Evolutionary conservation across 202 grass and related monocot species (phyloP).

Genomic region (Hordeum pubiflorum): DNA sequence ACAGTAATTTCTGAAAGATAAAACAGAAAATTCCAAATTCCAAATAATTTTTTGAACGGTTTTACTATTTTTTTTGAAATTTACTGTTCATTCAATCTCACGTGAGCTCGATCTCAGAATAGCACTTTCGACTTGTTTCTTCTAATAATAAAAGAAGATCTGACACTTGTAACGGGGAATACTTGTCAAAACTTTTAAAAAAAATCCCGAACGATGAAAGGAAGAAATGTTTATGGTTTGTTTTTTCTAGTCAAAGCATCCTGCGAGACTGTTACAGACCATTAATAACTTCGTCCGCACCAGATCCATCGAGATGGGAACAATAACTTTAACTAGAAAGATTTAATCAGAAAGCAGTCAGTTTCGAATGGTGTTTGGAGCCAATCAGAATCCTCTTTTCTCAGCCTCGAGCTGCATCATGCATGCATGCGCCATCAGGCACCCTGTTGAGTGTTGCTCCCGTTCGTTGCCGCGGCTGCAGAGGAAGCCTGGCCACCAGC

Average conservation of each 20-base stretch:
- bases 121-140: too few species aligned
- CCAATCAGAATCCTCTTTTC: not conserved
- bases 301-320: conserved; percentile 22
- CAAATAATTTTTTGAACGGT: too few species aligned
- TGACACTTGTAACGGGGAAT: not conserved
- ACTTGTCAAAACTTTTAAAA: not conserved
- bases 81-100: too few species aligned
- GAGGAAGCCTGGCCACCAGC: conserved; percentile 35
- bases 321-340: not conserved
- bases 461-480: conserved; percentile 8
- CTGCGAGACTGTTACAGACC: conserved; percentile 39
- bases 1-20: too few species aligned
- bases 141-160: not conserved
- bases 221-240: conserved; percentile 13
- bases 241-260: conserved; percentile 29
- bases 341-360: not conserved
- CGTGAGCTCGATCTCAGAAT: too few species aligned
- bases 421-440: conserved; percentile 17
- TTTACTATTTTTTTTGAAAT: too few species aligned
- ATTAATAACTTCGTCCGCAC: conserved; percentile 41
- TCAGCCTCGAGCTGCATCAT: not conserved
- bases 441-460: conserved; percentile 1
- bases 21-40: too few species aligned
- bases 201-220: conserved; percentile 22
- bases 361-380: not conserved